Conservation (phyloP, 768 basidiomycete genomes). For the Boletellus ananiceps region DNA sequence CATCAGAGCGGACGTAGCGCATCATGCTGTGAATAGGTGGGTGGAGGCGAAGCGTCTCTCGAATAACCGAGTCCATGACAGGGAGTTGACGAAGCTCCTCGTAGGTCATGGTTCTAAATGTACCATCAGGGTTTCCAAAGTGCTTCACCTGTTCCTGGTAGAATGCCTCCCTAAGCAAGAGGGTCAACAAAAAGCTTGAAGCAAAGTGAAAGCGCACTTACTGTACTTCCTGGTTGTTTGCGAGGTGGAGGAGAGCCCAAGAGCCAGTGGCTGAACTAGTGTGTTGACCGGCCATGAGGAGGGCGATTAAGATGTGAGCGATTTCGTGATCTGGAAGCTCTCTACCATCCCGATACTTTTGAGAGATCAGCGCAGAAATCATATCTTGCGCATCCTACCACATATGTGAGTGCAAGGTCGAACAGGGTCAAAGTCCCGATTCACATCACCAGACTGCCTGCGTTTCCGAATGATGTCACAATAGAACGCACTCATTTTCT, state of each 20-base stretch:
- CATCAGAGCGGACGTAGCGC: conserved; percentile 85
- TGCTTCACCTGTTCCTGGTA: conserved; percentile 86
- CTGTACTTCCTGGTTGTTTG: conserved; percentile 68
- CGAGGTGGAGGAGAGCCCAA: conserved; percentile 88
- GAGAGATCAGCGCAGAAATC: conserved; percentile 81
- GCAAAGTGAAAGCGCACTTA: conserved; percentile 35
- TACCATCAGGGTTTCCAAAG: conserved; percentile 78
- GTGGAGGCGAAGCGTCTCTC: conserved; percentile 90
- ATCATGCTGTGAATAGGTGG: conserved; percentile 95
- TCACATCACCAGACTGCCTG: conserved; percentile 44
- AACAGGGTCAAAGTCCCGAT: conserved; percentile 4
- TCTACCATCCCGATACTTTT: conserved; percentile 79
- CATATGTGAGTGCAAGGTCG: not conserved
- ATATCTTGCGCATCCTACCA: conserved; percentile 79
- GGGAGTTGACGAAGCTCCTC: conserved; percentile 84
- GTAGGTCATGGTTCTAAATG: conserved; percentile 73
- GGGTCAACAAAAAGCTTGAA: not conserved
- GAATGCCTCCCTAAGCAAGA: conserved; percentile 58
- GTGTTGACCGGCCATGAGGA: conserved; percentile 99
- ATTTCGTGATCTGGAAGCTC: conserved; percentile 83
- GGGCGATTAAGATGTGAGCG: conserved; percentile 97
- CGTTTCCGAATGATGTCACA: conserved; percentile 79
- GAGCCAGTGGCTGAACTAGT: conserved; percentile 91
- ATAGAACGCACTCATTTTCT: conserved; percentile 93
- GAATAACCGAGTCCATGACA: conserved; percentile 82